Percentiles rank a stretch among this genome's conserved stretches.
These are phyloP conservation scores for Erythrophleum fordii DNA, from an alignment of 306 rosid genomes.

Conservation along the genomic window DNA sequence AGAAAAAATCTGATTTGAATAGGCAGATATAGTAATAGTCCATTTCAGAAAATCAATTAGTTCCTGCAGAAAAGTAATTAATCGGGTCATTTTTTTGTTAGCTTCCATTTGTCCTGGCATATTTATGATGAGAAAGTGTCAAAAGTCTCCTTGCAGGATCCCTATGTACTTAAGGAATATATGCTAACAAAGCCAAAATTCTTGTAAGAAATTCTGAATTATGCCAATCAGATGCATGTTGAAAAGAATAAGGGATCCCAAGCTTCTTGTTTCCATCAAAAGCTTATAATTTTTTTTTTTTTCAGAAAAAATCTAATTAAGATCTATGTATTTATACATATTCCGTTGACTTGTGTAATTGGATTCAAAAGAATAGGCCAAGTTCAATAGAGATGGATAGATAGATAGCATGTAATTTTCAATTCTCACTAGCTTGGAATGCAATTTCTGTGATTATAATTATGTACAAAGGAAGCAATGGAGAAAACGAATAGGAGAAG, in stretches of 20 bases:
- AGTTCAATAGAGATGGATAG: no score
- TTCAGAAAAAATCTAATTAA: no score
- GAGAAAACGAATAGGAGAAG: slow-evolving; percentile 43
- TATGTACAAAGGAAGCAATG: neutral
- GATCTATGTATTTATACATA: no score
- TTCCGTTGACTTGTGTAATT: no score
- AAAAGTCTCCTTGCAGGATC: slow-evolving; percentile 55
- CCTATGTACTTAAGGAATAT: slow-evolving; percentile 49
- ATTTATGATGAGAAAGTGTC: slow-evolving; percentile 52
- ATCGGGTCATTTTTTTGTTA: slow-evolving; percentile 48
- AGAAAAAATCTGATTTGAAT: slow-evolving; percentile 28
- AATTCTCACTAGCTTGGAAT: no score
- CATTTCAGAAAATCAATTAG: slow-evolving; percentile 18
- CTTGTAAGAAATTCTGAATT: slow-evolving; percentile 44
- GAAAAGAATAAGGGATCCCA: slow-evolving; percentile 36
- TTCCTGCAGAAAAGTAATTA: slow-evolving; percentile 38
- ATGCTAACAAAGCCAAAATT: slow-evolving; percentile 52
- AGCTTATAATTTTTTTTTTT: neutral
- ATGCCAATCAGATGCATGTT: slow-evolving; percentile 46
- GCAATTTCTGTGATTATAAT: neutral
- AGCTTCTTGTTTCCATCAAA: slow-evolving; percentile 48
- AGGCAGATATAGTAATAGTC: slow-evolving; percentile 8
- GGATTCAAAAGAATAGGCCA: no score
- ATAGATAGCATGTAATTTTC: neutral
- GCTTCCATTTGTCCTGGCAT: slow-evolving; percentile 59